Conservation (phyloP, 2,329 filamentous ascomycete genomes). For the Sporothrix globosa region DNA sequence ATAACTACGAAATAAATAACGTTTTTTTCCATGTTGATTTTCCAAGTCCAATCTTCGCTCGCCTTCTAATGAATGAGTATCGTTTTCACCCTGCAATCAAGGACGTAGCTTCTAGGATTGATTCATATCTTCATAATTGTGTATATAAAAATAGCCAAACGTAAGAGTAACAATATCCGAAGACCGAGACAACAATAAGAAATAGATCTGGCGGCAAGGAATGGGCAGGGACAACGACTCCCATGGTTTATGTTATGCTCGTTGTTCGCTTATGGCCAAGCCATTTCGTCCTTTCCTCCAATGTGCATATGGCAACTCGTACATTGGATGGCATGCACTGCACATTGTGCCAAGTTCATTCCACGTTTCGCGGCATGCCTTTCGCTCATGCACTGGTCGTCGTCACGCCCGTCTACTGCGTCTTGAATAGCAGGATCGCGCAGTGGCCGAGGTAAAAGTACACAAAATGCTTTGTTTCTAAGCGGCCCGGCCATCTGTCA, state of each 20-base stretch:
- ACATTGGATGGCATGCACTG: neutral
- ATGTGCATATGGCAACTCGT: neutral
- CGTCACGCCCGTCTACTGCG: conserved; percentile 65
- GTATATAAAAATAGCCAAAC: neutral
- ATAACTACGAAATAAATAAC: conserved; percentile 5
- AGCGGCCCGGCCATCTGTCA: neutral
- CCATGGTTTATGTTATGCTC: no score
- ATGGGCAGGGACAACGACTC: neutral
- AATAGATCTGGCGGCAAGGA: neutral
- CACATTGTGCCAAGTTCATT: neutral
- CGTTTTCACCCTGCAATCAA: neutral
- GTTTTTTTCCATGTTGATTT: no score
- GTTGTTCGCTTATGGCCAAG: no score
- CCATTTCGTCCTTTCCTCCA: neutral
- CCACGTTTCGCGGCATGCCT: neutral
- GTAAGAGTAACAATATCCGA: neutral
- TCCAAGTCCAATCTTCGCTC: no score
- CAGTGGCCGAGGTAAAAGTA: conserved; percentile 99
- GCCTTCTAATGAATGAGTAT: neutral
- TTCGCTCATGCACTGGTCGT: neutral
- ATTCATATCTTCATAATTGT: conserved; percentile 24
- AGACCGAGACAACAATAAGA: neutral
- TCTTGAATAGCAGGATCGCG: conserved; percentile 98
- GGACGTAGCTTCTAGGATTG: neutral
- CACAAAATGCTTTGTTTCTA: conserved; percentile 99